Base-by-base conservation (phyloP, 2,329 filamentous ascomycete species). In the Pseudogymnoascus sp. region DNA sequence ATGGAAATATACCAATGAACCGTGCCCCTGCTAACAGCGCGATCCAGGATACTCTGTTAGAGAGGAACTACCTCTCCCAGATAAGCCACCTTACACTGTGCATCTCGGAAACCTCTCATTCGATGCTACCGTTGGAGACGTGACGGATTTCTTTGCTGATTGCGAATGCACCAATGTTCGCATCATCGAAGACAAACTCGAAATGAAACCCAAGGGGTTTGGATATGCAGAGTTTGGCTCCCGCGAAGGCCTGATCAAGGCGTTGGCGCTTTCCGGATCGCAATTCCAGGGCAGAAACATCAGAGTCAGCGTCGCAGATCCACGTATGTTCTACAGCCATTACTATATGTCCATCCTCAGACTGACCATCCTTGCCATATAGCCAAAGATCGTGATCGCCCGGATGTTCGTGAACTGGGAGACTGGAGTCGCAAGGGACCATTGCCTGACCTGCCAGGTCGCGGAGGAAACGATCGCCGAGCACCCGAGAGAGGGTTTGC, bases 71-170 rank as follows among this genome's bases (percentile, higher is more conserved):
- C 93, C 93, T 63, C 85, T 99, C 63, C 95, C 95, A 63, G 89
- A 90, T 68, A 93, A 91, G 79, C 95, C 96, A 65, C 95, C 95
- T 11, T 99, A 87, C 78, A 99, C 95, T 65, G 93, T 93, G 67
- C 95, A 99, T 78, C 83, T 99, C 65, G 95, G 95, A 73, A 99
- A 99, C 75, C 85, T 99, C 66, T 95, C 93, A 60, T 99, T 97
- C 78, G 93, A 99, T 75, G 90, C 93, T 63, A 95, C 90, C 62
- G 84, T 85, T 68, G 89, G 87, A 69, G 89, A 93, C 71, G 88
- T 99, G 67, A 87, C 83, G 70, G 89, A 92, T 62, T 95, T 97
- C 74, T 96, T 99, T 74, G 79, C 82, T 62, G 90, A 83, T 64
- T 97, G 93, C 76, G 84, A 91, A 68, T 88, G 97, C 70, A 89